Percentiles rank a stretch among this genome's conserved stretches.
Conservation (phyloP, 169 alveolate genomes). For the Blepharisma undulans region DNA sequence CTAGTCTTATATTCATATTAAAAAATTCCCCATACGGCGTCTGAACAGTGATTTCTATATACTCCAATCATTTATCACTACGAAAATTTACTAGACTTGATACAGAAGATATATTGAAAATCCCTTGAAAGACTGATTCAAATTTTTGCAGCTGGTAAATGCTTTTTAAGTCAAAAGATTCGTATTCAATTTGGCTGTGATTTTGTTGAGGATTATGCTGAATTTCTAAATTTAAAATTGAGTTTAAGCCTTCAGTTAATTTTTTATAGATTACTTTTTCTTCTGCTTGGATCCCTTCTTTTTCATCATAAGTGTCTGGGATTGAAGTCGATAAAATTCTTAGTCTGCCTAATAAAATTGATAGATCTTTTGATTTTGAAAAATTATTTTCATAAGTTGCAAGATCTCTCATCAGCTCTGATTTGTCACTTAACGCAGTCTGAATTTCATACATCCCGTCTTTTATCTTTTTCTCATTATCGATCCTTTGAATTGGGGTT, state of each 20-base stretch:
- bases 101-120: not conserved
- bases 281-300: slow-evolving; percentile 22
- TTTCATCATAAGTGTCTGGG: slow-evolving; percentile 43
- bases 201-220: slow-evolving; percentile 10
- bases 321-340: not conserved
- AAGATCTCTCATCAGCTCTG: slow-evolving; percentile 31
- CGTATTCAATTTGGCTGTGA: not conserved
- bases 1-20: not conserved
- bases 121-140: not conserved
- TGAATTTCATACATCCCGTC: slow-evolving; percentile 14
- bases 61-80: slow-evolving; percentile 17
- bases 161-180: not conserved
- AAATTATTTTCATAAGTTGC: slow-evolving; percentile 35
- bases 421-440: slow-evolving; percentile 29
- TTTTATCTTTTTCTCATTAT: not conserved
- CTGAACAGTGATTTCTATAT: not conserved
- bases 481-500: not conserved
- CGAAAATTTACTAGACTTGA: not conserved
- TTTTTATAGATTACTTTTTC: slow-evolving; percentile 31
- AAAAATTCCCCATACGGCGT: not conserved
- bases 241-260: not conserved
- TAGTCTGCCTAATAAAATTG: not conserved
- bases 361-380: not conserved
- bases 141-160: not conserved
- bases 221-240: slow-evolving; percentile 37